Evolutionary conservation across 2,329 filamentous ascomycete species (phyloP), one percentile per base, ranked within the genome.

Genomic region (Fusarium verrucosum): DNA sequence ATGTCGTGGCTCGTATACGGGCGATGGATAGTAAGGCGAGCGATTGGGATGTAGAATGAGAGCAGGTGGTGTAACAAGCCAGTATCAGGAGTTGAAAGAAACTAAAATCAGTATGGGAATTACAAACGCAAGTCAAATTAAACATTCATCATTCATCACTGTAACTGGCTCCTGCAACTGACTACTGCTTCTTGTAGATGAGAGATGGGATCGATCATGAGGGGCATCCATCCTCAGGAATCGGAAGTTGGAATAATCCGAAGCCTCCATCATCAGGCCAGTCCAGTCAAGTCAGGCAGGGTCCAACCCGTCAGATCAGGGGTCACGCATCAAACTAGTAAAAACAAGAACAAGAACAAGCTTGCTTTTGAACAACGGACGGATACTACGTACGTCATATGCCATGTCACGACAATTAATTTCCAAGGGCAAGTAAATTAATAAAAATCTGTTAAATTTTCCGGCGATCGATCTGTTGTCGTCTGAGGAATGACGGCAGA

Each of bases 341-440:
- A n/a, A n/a, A n/a, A n/a, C n/a, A n/a, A n/a, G n/a, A n/a, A 33
- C 41, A 59, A 63, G 66, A 66, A 51, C 63, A 66, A 66, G 62
- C 58, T 58, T 51, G 54, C 17, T 23, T 50, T 47, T n/a, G 22
- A 7, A 7, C 8, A n/a, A 9, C 37, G n/a, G n/a, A n/a, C n/a
- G n/a, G n/a, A n/a, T n/a, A n/a, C n/a, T n/a, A n/a, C n/a, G n/a
- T 66, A 66, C 63, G 63, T 66, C 63, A 66, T 66, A 44, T 37
- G 28, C 41, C 44, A 50, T 45, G 32, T 44, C 63, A 64, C 49
- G 37, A 63, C 41, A 64, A 66, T 53, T 44, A 64, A 66, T 53
- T 44, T 54, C 30, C 62, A 49, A 41, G 45, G n/a, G n/a, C n/a
- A n/a, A n/a, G 56, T 25, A 35, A 38, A 22, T 49, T 30, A 38